Base-by-base conservation (phyloP, 495 filamentous ascomycete genomes). In the Penicillium canariense region DNA sequence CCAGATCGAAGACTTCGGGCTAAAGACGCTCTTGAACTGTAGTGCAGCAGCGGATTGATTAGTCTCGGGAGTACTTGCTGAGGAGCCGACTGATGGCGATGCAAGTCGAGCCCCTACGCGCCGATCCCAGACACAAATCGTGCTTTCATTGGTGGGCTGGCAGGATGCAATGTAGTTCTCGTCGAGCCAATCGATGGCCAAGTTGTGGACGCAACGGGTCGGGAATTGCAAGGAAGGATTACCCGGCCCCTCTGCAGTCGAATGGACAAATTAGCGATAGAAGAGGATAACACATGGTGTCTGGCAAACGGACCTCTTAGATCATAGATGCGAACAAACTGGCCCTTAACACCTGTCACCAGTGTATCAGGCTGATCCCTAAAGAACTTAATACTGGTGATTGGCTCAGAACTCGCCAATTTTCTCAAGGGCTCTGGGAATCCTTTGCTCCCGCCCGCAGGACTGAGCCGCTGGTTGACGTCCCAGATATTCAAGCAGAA, bases 401-500 rank as follows among this genome's bases (percentile, higher is more conserved):
- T 89, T 10, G 88, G 85, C 53, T 96, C 90, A 30, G 88, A 90
- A 47, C 84, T 89, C 25, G 91, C 89, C 11, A 96, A 73, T 42
- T 88, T 83, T 63, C 87, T 72, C 40, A 82, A 63, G 9, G 91
- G 86, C 61, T 90, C 89, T 28, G 76, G 61, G 54, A 67, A 68
- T 9, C 71, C 67, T 52, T 75, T 78, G 61, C 64, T 55, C 57
- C 67, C 59, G 53, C 69, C 48, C 47, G 63, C 40, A 49, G 52
- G 63, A 43, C 55, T 80, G 14, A 83, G 71, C 35, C 85, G 77
- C 62, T 84, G 85, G 56, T 84, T 88, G 47, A 95, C 79, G 69
- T 98, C 95, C 86, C 93, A 98, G 26, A 97, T 86, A 63, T 96
- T 91, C 38, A 98, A 77, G 62, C 90, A 96, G 54, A 87, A 87